Base-by-base conservation (phyloP, 305 asterid genomes). In the Ruellia speciosa region DNA sequence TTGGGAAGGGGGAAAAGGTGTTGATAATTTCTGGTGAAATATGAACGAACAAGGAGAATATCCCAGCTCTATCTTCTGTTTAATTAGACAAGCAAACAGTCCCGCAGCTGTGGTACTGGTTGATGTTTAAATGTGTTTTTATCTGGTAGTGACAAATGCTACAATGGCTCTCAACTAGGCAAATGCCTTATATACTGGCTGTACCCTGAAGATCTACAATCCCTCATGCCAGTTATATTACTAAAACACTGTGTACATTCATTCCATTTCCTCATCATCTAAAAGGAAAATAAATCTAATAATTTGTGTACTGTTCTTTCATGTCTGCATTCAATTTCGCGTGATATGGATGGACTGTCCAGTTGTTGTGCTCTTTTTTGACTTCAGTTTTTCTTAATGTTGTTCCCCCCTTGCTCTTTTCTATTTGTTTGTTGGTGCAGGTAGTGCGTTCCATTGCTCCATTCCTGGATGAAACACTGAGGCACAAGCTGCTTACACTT, bases 381-480 rank as follows among this genome's bases (percentile, higher is more conserved):
- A 9, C 15, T 7, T 9, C 14, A 54, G 41, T 49, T 60, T 53
- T 56, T 49, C 18, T 13, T 35, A 54, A 7, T 39, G 47, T 54
- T 46, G n/a, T n/a, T n/a, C n/a, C 35, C 51, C 33, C 43, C 53
- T 66, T 10, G 16, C 43, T 34, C 62, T 52, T 54, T 39, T 28
- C 46, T 17, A 18, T 45, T 45, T 14, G 59, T 71, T 5, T 8
- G 10, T 18, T 58, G 20, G 24, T 59, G 69, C 82, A 93, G 99
- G 84, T 93, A 52, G 95, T 88, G 68, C 93, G 96, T 60, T 93
- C 99, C 56, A 68, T 93, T 70, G 82, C 96, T 65, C 96, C 96
- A 56, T 69, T 80, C 63, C 68, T 88, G 79, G 95, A 84, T 18
- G 75, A 59, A 54, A 41, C 80, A 18, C 83, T 93, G 75, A 78